Base-by-base conservation (phyloP, 441 rosid species). In the Flueggea neowawraea region DNA sequence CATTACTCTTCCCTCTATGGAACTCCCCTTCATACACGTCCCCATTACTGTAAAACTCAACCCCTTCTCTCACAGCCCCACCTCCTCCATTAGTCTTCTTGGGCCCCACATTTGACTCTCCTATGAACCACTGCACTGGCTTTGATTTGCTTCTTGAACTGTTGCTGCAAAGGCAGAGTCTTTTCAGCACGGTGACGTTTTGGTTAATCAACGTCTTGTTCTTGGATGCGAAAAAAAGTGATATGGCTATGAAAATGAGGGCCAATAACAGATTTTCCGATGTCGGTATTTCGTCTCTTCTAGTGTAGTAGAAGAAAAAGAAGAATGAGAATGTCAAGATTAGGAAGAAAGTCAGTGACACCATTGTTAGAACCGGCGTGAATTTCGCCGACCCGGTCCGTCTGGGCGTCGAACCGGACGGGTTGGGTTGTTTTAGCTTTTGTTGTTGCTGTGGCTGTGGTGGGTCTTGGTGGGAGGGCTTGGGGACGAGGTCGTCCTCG, bases 21-120 rank as follows among this genome's bases (percentile, higher is more conserved):
- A 89, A 87, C 60, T 94, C 97, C 0, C 99, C 99, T 71, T 94
- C 99, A 71, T 90, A 94, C 75, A 77, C 85, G 53, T 94, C 97
- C 17, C 97, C 97, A 67, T 89, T 89, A 62, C 95, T 85, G 64
- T 89, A 90, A 28, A 90, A 82, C 75, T 90, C 91, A n/a, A 90
- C 96, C 2, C 96, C 95, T 82, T 94, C 95, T 3, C 89, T 81
- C 45, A 73, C 73, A 14, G 70, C 70, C 28, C 28, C 28, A 65
- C 50, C 69, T 60, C 58, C 52, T 39, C 66, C 72, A 53, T 69
- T 67, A 52, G 9, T 58, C n/a, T 1, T 62, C 55, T 58, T 64
- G 62, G 57, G 60, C 75, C 49, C 36, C 61, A 60, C 60, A 57
- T 81, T 71, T 16, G 82, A 33, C 44, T 84, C 90, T 2, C 96